phyloP scores from a whole-genome alignment of 352 stramenopile species.

The Discostella stelligera region DNA sequence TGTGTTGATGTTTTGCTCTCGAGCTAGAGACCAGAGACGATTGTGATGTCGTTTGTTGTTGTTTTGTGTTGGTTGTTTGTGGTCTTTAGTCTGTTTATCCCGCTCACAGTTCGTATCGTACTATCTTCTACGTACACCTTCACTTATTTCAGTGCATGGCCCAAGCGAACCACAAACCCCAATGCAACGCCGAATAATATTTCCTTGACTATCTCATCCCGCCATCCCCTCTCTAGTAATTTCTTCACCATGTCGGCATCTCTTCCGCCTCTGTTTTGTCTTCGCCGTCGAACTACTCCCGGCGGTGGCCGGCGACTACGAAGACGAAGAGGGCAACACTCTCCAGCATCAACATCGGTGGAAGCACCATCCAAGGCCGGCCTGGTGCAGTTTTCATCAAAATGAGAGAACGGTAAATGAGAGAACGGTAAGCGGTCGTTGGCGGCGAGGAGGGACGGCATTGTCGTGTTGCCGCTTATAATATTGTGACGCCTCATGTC shows the following conservation, averaged over 20 bases:
- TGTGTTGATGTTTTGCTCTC: no score
- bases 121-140: no score
- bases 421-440: not conserved
- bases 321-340: not conserved
- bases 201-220: not conserved
- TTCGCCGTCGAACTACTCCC: not conserved
- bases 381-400: not conserved
- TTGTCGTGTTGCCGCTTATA: no score
- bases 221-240: no score
- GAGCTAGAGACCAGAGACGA: no score
- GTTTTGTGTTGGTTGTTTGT: no score
- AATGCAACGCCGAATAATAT: not conserved
- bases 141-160: no score
- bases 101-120: no score
- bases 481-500: no score
- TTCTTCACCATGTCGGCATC: not conserved
- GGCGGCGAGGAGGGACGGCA: not conserved
- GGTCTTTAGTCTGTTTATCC: no score
- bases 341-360: not conserved
- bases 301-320: not conserved
- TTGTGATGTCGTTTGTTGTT: no score
- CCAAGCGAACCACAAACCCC: no score
- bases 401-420: not conserved
- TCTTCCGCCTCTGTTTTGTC: not conserved
- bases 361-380: not conserved